phyloP scores from a whole-genome alignment of 495 filamentous ascomycete genomes.

The Podospora pseudopauciseta region DNA sequence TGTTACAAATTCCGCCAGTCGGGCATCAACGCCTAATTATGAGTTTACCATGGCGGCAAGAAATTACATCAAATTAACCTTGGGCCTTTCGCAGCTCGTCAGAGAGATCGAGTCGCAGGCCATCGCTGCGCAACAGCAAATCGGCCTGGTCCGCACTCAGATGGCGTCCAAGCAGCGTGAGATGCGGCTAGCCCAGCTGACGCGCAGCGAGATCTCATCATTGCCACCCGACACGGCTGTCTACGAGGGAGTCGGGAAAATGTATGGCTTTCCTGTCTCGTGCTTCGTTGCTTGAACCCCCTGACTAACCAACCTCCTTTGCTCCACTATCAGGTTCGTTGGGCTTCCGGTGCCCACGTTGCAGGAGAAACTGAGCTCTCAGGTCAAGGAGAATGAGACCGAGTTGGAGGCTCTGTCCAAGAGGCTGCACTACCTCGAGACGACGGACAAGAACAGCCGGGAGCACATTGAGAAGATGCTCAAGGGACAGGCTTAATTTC shows the following conservation, averaged over 20 bases:
- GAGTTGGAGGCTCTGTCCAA: constrained; percentile 80
- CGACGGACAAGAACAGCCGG: constrained; percentile 86
- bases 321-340: constrained; percentile 70
- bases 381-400: constrained; percentile 68
- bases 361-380: constrained; percentile 69
- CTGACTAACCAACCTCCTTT: background rate
- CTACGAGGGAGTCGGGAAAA: constrained; percentile 95
- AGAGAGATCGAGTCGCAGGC: constrained; percentile 92
- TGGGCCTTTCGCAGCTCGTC: constrained; percentile 59
- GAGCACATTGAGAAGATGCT: constrained; percentile 83
- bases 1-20: background rate
- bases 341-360: constrained; percentile 66
- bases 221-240: constrained; percentile 77
- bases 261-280: constrained; percentile 54
- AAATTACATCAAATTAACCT: background rate
- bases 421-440: constrained; percentile 91
- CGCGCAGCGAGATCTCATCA: constrained; percentile 71
- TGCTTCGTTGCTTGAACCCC: background rate
- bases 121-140: constrained; percentile 83
- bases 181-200: constrained; percentile 82
- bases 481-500: constrained; percentile 30
- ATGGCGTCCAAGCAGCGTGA: constrained; percentile 84
- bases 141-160: constrained; percentile 80
- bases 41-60: background rate
- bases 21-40: background rate